Evolutionary conservation across 139 green algal species (phyloP), one percentile per base, ranked within the genome.

Genomic region (Volvox africanus): DNA sequence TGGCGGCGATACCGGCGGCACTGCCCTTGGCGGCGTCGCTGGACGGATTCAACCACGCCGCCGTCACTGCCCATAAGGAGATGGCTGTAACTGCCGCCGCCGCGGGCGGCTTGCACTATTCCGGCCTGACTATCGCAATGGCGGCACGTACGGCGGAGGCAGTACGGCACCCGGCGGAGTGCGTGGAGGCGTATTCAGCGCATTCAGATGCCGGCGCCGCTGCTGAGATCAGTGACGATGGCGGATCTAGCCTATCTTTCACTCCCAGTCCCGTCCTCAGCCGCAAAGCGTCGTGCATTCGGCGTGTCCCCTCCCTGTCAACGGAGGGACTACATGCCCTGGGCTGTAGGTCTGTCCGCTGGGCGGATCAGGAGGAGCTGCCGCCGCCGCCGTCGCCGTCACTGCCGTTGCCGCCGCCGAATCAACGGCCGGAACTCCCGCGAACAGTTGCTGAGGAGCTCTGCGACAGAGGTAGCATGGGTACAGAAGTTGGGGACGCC

Each of bases 61-160:
- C 50, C 30, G 61, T 36, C n/a, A 55, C 76, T 22, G 44, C 85
- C 2, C 87, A 86, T 61, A 35, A 37, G n/a, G 87, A 91, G n/a
- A 61, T 79, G 19, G 61, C 87, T 24, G 61, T 61, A 61, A 91
- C 22, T 16, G 87, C 87, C 24, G 87, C 87, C 32, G 87, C 87
- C 33, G 87, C 87, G 26, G 87, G 87, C 55, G 87, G 87, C 2
- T 77, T 91, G 17, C 87, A 91, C 61, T 91, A 86, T 77, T 50
- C 37, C 0, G 87, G 86, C 20, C 75, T 90, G 14, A 21, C 50
- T 16, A 71, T 90, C 0, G 30, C 86, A 16, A 32, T 65, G 44
- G 86, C 86, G 14, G 86, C 86, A 21, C 86, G 75, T 65, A 62
- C 44, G 50, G 86, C 86, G 9, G 86, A 85, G 32, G 75, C 75